Evolutionary conservation across 192 early-diverging fungal genomes (phyloP).

Genomic region (Rhizoclosmatium globosum): DNA sequence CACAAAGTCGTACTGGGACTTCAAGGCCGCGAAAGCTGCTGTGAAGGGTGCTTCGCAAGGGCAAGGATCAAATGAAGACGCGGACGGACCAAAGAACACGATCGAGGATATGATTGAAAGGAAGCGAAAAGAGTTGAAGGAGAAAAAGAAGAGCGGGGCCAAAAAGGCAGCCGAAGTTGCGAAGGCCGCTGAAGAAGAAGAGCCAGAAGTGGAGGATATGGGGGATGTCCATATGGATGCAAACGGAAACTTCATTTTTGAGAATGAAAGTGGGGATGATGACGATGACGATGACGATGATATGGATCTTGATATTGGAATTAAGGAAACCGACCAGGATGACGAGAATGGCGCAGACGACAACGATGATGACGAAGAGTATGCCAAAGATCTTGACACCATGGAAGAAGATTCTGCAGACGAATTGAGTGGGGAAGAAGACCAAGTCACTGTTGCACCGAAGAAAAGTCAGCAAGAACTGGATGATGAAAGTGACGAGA

Average conservation of each 20-base stretch:
- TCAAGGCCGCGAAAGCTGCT: constrained; percentile 77
- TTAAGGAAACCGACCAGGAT: constrained; percentile 17
- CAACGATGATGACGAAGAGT: constrained; percentile 5
- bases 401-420: constrained; percentile 24
- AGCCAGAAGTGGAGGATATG: constrained; percentile 31
- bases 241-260: constrained; percentile 29
- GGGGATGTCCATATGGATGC: constrained; percentile 28
- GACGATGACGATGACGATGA: constrained; percentile 39
- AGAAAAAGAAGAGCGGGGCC: constrained; percentile 16
- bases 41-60: constrained; percentile 46
- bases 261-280: constrained; percentile 13
- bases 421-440: constrained; percentile 24
- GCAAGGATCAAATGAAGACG: constrained; percentile 46
- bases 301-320: constrained; percentile 27
- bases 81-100: not conserved
- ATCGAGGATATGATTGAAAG: constrained; percentile 46
- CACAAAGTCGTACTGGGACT: constrained; percentile 77
- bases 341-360: constrained; percentile 44
- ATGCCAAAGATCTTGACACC: not conserved
- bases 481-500: constrained; percentile 1
- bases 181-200: not conserved
- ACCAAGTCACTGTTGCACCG: constrained; percentile 32
- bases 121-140: constrained; percentile 31
- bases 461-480: constrained; percentile 1
- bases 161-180: not conserved